phyloP scores from a whole-genome alignment of 192 early-diverging fungal genomes.

The Pecoramyces ruminantium region DNA sequence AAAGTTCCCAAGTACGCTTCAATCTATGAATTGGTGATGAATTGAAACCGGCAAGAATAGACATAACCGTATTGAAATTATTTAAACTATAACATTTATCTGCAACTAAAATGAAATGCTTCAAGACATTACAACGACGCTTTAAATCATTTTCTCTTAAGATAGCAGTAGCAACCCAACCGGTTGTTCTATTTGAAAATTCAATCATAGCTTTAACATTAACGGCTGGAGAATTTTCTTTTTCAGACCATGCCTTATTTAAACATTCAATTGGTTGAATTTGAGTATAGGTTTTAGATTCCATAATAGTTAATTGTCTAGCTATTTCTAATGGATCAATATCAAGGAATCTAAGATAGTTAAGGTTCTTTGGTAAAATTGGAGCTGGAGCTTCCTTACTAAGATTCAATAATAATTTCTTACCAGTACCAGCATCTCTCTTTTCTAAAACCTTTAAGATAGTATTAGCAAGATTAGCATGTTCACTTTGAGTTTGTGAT shows the following conservation, averaged over 20 bases:
- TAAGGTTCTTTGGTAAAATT: slow-evolving; percentile 63
- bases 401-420: slow-evolving; percentile 14
- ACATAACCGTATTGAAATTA: slow-evolving; percentile 88
- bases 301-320: slow-evolving; percentile 88
- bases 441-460: background rate
- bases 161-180: slow-evolving; percentile 76
- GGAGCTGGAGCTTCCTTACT: slow-evolving; percentile 50
- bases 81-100: slow-evolving; percentile 65
- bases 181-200: slow-evolving; percentile 67
- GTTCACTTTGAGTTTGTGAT: slow-evolving; percentile 2
- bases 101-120: slow-evolving; percentile 29
- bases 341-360: slow-evolving; percentile 65
- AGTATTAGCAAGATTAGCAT: background rate
- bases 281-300: slow-evolving; percentile 60
- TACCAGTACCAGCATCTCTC: slow-evolving; percentile 2
- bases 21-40: slow-evolving; percentile 76
- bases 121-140: slow-evolving; percentile 21
- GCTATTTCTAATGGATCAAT: slow-evolving; percentile 84
- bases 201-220: slow-evolving; percentile 81
- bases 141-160: slow-evolving; percentile 42
- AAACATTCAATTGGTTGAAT: slow-evolving; percentile 81
- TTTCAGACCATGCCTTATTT: slow-evolving; percentile 70
- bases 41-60: slow-evolving; percentile 77
- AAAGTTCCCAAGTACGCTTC: slow-evolving; percentile 74
- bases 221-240: slow-evolving; percentile 35